phyloP scores from a whole-genome alignment of 2,329 filamentous ascomycete species.

The Hypoxylon sp. region DNA sequence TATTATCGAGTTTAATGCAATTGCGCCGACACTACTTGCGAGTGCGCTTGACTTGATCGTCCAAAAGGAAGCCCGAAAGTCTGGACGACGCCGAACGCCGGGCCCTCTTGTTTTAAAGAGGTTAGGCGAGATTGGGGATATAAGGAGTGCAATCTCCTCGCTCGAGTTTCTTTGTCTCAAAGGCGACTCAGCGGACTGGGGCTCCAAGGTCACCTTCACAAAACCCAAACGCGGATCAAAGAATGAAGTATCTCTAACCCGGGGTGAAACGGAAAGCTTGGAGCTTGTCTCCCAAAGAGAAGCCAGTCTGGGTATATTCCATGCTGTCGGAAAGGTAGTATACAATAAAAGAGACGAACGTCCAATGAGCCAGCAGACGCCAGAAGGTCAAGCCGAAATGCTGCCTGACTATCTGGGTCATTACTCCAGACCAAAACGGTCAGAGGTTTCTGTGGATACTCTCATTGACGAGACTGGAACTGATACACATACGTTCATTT shows the following conservation, averaged over 20 bases:
- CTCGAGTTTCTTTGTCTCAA: constrained; percentile 92
- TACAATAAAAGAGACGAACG: constrained; percentile 88
- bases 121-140: constrained; percentile 88
- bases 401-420: constrained; percentile 71
- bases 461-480: constrained; percentile 95
- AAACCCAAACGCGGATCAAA: constrained; percentile 74
- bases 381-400: constrained; percentile 61
- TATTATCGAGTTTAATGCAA: constrained; percentile 91
- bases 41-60: constrained; percentile 88
- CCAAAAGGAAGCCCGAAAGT: constrained; percentile 85
- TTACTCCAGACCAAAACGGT: constrained; percentile 69
- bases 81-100: constrained; percentile 79
- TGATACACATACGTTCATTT: constrained; percentile 89
- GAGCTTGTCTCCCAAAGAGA: constrained; percentile 88
- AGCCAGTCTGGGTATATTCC: constrained; percentile 91
- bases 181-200: constrained; percentile 81
- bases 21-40: constrained; percentile 85
- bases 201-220: constrained; percentile 77
- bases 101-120: constrained; percentile 82
- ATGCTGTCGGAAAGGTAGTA: constrained; percentile 94
- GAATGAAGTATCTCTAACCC: constrained; percentile 72
- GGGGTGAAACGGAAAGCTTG: constrained; percentile 82
- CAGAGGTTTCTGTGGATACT: constrained; percentile 76
- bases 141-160: constrained; percentile 91
- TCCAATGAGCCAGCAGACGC: constrained; percentile 52